These are phyloP conservation scores for Hansfordia pulvinata DNA, from an alignment of 2,329 filamentous ascomycete genomes.

Conservation along the genomic window DNA sequence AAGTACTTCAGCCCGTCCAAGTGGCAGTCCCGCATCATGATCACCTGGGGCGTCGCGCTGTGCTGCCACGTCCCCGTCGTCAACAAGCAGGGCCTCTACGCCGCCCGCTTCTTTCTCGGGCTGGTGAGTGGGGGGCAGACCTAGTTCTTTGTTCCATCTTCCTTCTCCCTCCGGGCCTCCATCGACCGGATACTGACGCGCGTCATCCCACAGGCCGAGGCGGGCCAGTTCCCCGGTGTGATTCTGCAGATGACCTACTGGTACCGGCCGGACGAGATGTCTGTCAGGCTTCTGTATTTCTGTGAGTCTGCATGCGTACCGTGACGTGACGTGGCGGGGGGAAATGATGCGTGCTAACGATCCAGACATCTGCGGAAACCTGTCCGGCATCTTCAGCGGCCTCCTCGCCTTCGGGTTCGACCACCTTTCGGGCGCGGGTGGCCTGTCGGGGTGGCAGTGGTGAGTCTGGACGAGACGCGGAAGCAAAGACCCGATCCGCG, in stretches of 20 bases:
- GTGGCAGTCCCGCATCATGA: conserved; percentile 27
- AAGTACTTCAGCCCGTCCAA: conserved; percentile 23
- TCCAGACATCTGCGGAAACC: conserved; percentile 15
- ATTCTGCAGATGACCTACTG: conserved; percentile 30
- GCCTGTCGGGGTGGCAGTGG: conserved; percentile 17
- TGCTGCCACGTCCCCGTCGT: conserved; percentile 20
- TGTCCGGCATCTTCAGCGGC: conserved; percentile 15
- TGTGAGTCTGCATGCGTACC: conserved; percentile 23
- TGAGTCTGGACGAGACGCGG: conserved; percentile 4
- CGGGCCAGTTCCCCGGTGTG: conserved; percentile 26
- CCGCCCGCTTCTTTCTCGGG: conserved; percentile 22
- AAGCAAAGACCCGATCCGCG: no score
- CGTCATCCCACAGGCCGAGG: no score
- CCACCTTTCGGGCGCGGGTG: conserved; percentile 11
- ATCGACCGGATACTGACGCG: no score
- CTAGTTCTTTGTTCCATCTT: no score
- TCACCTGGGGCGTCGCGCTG: conserved; percentile 22
- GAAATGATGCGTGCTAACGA: no score
- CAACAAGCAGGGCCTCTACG: conserved; percentile 22
- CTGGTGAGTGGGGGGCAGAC: no score
- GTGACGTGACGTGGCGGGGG: no score
- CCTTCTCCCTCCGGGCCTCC: no score
- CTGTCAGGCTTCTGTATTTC: conserved; percentile 28
- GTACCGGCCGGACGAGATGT: conserved; percentile 33
- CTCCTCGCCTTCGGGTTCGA: conserved; percentile 11